phyloP scores from a whole-genome alignment of 768 basidiomycete genomes.

The Clavulina sp. region DNA sequence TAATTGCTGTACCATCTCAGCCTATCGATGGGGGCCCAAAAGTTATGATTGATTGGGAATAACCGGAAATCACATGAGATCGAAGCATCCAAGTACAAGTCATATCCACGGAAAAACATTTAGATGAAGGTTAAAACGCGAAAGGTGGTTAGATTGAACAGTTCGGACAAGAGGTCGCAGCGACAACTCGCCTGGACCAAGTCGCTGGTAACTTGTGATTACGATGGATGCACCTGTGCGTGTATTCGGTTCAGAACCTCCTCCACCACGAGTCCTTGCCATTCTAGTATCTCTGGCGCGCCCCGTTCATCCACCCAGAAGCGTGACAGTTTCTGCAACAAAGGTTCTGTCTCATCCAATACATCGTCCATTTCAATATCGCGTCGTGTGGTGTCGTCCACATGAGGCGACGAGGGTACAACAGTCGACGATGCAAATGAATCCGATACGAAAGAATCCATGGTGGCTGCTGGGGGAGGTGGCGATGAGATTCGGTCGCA shows the following conservation, averaged over 20 bases:
- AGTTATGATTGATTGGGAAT: conserved; percentile 3
- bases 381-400: too few relatives aligned
- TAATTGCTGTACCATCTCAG: conserved; percentile 54
- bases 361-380: too few relatives aligned
- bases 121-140: background rate
- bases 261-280: conserved; percentile 50
- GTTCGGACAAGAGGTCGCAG: background rate
- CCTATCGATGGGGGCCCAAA: conserved; percentile 26
- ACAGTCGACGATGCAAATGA: too few relatives aligned
- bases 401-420: too few relatives aligned
- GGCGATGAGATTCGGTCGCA: too few relatives aligned
- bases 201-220: conserved; percentile 14
- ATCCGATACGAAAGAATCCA: too few relatives aligned
- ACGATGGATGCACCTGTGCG: conserved; percentile 79
- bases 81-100: background rate
- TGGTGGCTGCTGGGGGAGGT: too few relatives aligned
- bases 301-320: conserved; percentile 80
- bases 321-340: conserved; percentile 47
- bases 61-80: background rate
- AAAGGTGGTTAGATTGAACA: background rate
- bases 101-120: background rate
- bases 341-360: conserved; percentile 2
- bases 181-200: background rate
- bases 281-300: conserved; percentile 60
- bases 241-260: conserved; percentile 57